phyloP scores from a whole-genome alignment of 139 green algal genomes.

The Coelastrella sp. region DNA sequence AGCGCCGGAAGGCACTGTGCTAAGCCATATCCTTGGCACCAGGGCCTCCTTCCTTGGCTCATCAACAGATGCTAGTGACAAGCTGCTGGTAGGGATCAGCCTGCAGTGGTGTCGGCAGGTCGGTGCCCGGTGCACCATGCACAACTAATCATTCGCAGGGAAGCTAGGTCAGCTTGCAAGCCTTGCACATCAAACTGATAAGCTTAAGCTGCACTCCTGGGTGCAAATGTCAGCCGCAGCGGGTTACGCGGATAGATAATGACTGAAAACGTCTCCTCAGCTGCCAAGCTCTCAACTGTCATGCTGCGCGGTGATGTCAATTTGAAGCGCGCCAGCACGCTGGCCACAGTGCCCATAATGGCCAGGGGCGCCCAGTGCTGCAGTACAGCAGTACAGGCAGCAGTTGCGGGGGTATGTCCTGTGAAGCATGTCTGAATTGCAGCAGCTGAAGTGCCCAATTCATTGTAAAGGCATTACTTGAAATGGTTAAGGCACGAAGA shows the following conservation, averaged over 20 bases:
- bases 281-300: slow-evolving; percentile 18
- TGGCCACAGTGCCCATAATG: slow-evolving; percentile 16
- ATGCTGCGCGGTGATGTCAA: slow-evolving; percentile 9
- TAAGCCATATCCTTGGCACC: too few species aligned
- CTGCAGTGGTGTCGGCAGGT: too few species aligned
- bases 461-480: not conserved
- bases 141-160: too few species aligned
- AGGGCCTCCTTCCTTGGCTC: too few species aligned
- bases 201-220: not conserved
- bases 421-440: not conserved
- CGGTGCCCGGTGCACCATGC: too few species aligned
- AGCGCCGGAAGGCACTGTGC: too few species aligned
- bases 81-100: too few species aligned
- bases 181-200: too few species aligned
- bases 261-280: slow-evolving; percentile 22
- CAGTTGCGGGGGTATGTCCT: not conserved
- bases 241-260: not conserved
- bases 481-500: too few species aligned
- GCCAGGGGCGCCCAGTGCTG: slow-evolving; percentile 34
- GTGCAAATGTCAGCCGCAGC: slow-evolving; percentile 15
- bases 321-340: slow-evolving; percentile 7
- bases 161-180: too few species aligned
- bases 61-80: too few species aligned
- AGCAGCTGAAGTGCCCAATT: not conserved
- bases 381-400: not conserved